phyloP scores from a whole-genome alignment of 768 basidiomycete genomes.

The Xerocomus brunneocitrinus region DNA sequence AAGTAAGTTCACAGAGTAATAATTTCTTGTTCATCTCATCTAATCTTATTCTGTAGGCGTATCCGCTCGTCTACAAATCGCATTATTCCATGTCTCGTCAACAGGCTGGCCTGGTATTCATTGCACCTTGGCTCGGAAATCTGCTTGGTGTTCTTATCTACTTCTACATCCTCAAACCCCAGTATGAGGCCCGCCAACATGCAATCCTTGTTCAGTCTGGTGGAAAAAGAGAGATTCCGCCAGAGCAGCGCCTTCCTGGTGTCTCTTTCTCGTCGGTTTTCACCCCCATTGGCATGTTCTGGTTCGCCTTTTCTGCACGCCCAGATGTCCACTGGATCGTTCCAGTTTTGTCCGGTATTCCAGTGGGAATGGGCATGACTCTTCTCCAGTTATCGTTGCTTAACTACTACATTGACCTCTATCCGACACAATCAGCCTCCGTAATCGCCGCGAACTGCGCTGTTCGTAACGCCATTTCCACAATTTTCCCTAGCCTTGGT shows the following conservation, averaged over 20 bases:
- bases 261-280: constrained; percentile 17
- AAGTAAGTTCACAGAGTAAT: constrained; percentile 8
- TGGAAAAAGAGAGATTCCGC: constrained; percentile 15
- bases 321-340: constrained; percentile 19
- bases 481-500: background rate
- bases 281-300: constrained; percentile 23
- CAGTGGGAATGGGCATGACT: constrained; percentile 26
- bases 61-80: constrained; percentile 18
- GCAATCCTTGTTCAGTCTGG: constrained; percentile 11
- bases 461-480: background rate
- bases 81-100: constrained; percentile 21
- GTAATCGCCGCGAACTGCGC: constrained; percentile 19
- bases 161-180: constrained; percentile 20
- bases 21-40: background rate
- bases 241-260: constrained; percentile 21
- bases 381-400: constrained; percentile 23
- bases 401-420: constrained; percentile 27
- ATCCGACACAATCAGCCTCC: constrained; percentile 21
- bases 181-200: constrained; percentile 16
- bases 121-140: constrained; percentile 23
- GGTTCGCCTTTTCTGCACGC: constrained; percentile 22
- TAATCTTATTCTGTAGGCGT: constrained; percentile 12
- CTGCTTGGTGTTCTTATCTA: constrained; percentile 21
- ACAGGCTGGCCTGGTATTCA: constrained; percentile 18
- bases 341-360: constrained; percentile 23